Evolutionary conservation across 164 flowering plant species (phyloP).

Genomic region (Paratinospora sagittata): DNA sequence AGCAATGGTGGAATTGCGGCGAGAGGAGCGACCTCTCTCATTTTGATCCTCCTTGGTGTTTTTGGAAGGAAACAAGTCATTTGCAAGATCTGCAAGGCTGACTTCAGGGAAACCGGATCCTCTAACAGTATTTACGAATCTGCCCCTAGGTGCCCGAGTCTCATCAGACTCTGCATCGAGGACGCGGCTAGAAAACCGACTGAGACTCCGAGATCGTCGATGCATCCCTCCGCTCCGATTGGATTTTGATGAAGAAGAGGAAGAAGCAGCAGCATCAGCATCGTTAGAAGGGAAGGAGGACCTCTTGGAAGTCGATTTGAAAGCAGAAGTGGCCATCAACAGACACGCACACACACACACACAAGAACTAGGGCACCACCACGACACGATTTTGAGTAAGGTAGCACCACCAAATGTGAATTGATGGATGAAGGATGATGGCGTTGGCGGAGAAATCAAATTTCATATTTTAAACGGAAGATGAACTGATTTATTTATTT

Average conservation of each 20-base stretch:
- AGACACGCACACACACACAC: too few relatives aligned
- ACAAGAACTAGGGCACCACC: too few relatives aligned
- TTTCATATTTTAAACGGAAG: not conserved
- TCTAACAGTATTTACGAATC: conserved; percentile 68
- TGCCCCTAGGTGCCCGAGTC: conserved; percentile 36
- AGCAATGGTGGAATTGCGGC: conserved; percentile 7
- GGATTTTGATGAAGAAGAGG: conserved; percentile 32
- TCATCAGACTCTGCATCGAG: conserved; percentile 23
- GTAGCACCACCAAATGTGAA: too few relatives aligned
- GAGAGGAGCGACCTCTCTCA: conserved; percentile 14
- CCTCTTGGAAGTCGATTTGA: conserved; percentile 71
- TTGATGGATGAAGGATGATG: too few relatives aligned
- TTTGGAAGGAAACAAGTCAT: conserved; percentile 43
- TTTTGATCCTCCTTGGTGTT: conserved; percentile 8
- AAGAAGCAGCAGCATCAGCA: conserved; percentile 31
- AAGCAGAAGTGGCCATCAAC: conserved; percentile 74
- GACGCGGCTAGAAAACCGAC: conserved; percentile 38
- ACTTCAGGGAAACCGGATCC: conserved; percentile 76
- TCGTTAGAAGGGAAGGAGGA: conserved; percentile 24
- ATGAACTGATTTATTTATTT: not conserved
- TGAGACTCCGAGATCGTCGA: conserved; percentile 67
- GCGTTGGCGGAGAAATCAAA: conserved; percentile 4
- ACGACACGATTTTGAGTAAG: too few relatives aligned
- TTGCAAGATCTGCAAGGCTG: conserved; percentile 77
- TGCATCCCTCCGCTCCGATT: conserved; percentile 24